Conservation (phyloP, 2,329 filamentous ascomycete species). For the Xylaria digitata region DNA sequence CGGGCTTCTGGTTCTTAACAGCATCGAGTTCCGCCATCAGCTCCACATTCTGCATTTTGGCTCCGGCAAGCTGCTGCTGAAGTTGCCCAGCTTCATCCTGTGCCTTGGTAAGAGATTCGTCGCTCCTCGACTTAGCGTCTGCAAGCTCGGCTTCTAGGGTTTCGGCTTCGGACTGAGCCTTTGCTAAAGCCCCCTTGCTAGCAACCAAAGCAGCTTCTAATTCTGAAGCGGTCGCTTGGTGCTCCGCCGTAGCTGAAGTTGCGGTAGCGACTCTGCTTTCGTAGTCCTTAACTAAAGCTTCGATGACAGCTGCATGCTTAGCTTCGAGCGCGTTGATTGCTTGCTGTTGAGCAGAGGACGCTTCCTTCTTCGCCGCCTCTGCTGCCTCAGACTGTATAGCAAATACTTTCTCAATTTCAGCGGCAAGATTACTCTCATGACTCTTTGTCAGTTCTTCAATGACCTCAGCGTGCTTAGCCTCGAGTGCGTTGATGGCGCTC, state of each 20-base stretch:
- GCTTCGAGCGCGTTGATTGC: slow-evolving; percentile 51
- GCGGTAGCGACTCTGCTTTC: slow-evolving; percentile 46
- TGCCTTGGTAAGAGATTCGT: slow-evolving; percentile 56
- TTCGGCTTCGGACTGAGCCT: slow-evolving; percentile 47
- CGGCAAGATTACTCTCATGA: slow-evolving; percentile 49
- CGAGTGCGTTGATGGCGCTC: slow-evolving; percentile 51
- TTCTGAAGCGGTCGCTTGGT: slow-evolving; percentile 48
- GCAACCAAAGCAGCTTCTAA: slow-evolving; percentile 52
- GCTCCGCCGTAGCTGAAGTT: slow-evolving; percentile 48
- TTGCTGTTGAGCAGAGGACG: slow-evolving; percentile 39
- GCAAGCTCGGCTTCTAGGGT: slow-evolving; percentile 52
- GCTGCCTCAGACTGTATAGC: slow-evolving; percentile 56
- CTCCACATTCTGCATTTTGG: slow-evolving; percentile 70
- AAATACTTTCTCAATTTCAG: slow-evolving; percentile 54
- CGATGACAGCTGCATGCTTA: slow-evolving; percentile 59
- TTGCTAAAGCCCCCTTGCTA: slow-evolving; percentile 49
- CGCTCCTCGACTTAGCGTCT: slow-evolving; percentile 50
- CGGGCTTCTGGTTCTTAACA: slow-evolving; percentile 64
- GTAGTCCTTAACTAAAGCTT: slow-evolving; percentile 55
- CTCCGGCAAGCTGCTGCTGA: slow-evolving; percentile 65
- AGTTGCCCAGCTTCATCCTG: slow-evolving; percentile 62
- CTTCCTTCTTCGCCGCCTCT: slow-evolving; percentile 57
- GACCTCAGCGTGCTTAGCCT: slow-evolving; percentile 59
- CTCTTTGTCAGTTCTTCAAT: slow-evolving; percentile 59
- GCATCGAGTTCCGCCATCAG: slow-evolving; percentile 71